These are phyloP conservation scores for Kalmanozyma brasiliensis DNA, from an alignment of 1,284 basidiomycete genomes.

Conservation along the genomic window DNA sequence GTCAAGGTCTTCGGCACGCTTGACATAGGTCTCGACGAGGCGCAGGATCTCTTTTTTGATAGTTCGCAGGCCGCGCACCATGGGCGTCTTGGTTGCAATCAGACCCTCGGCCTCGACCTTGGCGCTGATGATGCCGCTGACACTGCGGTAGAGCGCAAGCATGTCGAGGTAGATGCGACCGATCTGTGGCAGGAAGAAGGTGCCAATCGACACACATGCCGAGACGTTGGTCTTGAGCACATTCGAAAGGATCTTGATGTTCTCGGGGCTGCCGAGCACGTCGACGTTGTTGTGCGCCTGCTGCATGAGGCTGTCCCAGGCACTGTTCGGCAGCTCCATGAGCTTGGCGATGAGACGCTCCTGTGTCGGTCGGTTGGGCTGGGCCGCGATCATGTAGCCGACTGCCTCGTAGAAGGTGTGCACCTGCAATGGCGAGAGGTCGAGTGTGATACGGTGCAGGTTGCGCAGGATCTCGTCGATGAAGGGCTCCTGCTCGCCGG, in stretches of 20 bases:
- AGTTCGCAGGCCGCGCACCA: conserved; percentile 91
- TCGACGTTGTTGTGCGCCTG: conserved; percentile 94
- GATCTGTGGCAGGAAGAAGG: conserved; percentile 95
- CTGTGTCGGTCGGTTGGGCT: conserved; percentile 96
- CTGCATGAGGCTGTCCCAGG: conserved; percentile 97
- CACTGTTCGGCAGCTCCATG: conserved; percentile 97
- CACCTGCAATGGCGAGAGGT: conserved; percentile 90
- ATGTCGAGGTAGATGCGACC: conserved; percentile 97
- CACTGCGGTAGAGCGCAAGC: conserved; percentile 97
- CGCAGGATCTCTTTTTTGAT: conserved; percentile 99
- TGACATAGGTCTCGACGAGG: conserved; percentile 94
- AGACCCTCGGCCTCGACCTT: conserved; percentile 82
- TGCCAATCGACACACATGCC: conserved; percentile 95
- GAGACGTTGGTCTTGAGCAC: conserved; percentile 99
- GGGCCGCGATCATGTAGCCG: conserved; percentile 99
- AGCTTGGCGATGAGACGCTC: conserved; percentile 93
- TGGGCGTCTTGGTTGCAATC: conserved; percentile 96
- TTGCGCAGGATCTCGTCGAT: conserved; percentile 95
- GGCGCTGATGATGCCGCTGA: conserved; percentile 96
- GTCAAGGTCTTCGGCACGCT: conserved; percentile 94
- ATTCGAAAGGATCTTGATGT: conserved; percentile 96
- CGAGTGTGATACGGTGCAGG: conserved; percentile 92
- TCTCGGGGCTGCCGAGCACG: conserved; percentile 88
- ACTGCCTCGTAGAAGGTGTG: conserved; percentile 80
- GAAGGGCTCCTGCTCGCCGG: conserved; percentile 96